These are phyloP conservation scores for Friedmanniomyces simplex DNA, from an alignment of 495 filamentous ascomycete genomes.

Conservation along the genomic window DNA sequence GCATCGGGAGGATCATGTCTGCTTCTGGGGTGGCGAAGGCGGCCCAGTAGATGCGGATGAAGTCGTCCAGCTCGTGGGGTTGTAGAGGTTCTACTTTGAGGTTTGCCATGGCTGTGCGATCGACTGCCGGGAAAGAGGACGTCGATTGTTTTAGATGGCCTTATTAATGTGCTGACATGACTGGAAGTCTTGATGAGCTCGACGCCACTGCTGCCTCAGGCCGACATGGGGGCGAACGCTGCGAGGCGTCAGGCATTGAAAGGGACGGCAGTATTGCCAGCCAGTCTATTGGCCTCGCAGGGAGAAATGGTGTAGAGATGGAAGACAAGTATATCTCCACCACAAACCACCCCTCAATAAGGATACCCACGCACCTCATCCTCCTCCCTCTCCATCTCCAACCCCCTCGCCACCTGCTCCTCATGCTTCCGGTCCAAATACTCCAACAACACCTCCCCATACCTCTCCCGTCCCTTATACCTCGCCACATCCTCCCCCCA, in stretches of 20 bases:
- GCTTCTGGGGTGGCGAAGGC: conserved; percentile 4
- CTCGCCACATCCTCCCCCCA: conserved; percentile 76
- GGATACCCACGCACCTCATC: conserved; percentile 19
- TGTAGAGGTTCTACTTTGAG: conserved; percentile 4
- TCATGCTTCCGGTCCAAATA: conserved; percentile 71
- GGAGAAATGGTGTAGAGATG: too few species aligned
- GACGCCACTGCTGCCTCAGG: too few species aligned
- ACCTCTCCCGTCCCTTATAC: conserved; percentile 79
- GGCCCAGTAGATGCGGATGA: conserved; percentile 6
- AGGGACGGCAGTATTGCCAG: too few species aligned
- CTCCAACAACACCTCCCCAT: conserved; percentile 68
- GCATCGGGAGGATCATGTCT: conserved; percentile 8
- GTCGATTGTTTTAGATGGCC: too few species aligned
- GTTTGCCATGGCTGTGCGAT: too few species aligned
- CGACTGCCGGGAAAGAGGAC: too few species aligned
- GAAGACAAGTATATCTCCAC: too few species aligned
- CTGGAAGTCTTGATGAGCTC: too few species aligned
- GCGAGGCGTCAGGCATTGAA: too few species aligned
- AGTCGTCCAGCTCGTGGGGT: neutral
- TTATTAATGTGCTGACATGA: too few species aligned
- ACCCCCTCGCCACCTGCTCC: conserved; percentile 59
- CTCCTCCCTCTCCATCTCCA: conserved; percentile 30
- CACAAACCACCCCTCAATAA: neutral
- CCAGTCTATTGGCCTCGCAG: too few species aligned
- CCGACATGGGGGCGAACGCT: too few species aligned